Base-by-base conservation (phyloP, 306 rosid genomes). In the Rosa multiflora region DNA sequence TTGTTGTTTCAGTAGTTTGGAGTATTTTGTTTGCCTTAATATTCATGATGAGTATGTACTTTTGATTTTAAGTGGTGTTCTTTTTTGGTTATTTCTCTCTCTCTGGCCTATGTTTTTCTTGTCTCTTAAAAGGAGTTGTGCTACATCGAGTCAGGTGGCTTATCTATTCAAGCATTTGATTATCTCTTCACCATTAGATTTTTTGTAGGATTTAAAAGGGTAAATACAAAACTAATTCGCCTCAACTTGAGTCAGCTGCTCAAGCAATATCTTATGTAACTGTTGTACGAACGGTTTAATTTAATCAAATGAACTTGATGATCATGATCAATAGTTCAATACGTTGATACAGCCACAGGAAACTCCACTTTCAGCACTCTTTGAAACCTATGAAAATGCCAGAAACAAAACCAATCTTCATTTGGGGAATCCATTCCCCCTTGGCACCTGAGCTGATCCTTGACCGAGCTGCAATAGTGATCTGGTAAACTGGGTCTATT, bases 1-100 rank as follows among this genome's bases (percentile, higher is more conserved):
- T 40, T 40, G 77, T 80, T 74, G 2, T 75, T 78, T 64, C 69
- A n/a, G 18, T 43, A 59, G 72, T 79, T 76, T 80, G 66, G 76
- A 51, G 77, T 77, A 75, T 77, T 71, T 39, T 82, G 55, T 48
- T 72, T 70, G 71, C 35, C 15, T 35, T 53, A 67, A 75, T 43
- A 23, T 58, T 74, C 42, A 39, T 35, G 59, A 26, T 26, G 29
- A 44, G 70, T 44, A 42, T 23, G 44, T 15, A 67, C 76, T 20
- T 69, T 77, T 63, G 77, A 9, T 61, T 21, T 14, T 6, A 44
- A 37, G 73, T 39, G 51, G 51, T 53, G 48, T 5, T 68, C 35
- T 26, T 56, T 7, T 10, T n/a, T 13, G 5, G 37, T 32, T 32
- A 32, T 32, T 53, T 73, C 23, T 32, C 3, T 32, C 3, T 35